Evolutionary conservation across 1,139 yeast genomes (phyloP), one percentile per base, ranked within the genome.

Genomic region (Suhomyces bribrorum): DNA sequence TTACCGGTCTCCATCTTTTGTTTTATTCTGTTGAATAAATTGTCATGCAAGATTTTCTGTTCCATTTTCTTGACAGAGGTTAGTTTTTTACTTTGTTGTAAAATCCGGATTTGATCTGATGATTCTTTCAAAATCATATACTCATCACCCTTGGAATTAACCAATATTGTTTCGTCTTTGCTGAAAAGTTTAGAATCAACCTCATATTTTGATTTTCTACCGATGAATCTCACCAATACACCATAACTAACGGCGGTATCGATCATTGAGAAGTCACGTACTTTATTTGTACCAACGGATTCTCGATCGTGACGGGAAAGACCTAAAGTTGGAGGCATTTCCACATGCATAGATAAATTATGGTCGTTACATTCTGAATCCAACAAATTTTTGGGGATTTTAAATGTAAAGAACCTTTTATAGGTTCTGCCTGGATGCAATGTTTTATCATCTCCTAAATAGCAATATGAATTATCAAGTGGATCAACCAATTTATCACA

Each of bases 131-230:
- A 56, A 36, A 71, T 69, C 23, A 69, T 62, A 48, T 61, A 69
- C 49, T 71, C 76, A 44, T 69, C 75, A 48, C 75, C 75, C 17
- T 46, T 48, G 27, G 63, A 52, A 47, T 69, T 69, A 33, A 67
- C 57, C 46, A 68, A 59, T 32, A 53, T 57, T 7, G 66, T 61
- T 31, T 56, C 51, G 11, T 38, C 40, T 8, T 40, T 43, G 14
- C 50, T 49, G 38, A 49, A 46, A 2, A 49, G 40, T 8, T 47
- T 40, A 7, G 45, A 45, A 22, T 52, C 53, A 24, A 52, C 58
- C 12, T 52, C 47, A 46, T 62, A 66, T 26, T 47, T 45, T 26
- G 55, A 50, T 13, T 54, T 52, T 26, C 49, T 48, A 6, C 61
- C 62, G 22, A 57, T 49, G 35, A 56, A 50, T 34, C 59, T 46